Conservation (phyloP, 2,329 filamentous ascomycete genomes). For the Aspergillus pseudotamarii region DNA sequence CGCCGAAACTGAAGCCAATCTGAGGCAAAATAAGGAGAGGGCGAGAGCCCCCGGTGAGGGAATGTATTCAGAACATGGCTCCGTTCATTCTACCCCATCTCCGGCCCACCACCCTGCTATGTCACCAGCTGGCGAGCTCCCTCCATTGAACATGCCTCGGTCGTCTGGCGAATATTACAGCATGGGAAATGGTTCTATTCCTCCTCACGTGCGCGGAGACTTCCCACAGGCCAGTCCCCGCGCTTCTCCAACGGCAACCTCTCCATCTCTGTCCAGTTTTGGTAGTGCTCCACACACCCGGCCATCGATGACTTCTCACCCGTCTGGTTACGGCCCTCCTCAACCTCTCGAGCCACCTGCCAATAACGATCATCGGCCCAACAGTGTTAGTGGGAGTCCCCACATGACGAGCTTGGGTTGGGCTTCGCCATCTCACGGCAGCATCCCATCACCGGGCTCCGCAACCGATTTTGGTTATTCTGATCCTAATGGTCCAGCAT, state of each 20-base stretch:
- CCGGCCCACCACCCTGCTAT: constrained; percentile 80
- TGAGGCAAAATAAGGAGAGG: constrained; percentile 60
- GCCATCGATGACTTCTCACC: constrained; percentile 78
- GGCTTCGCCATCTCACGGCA: constrained; percentile 79
- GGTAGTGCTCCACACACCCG: constrained; percentile 52
- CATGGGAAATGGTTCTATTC: constrained; percentile 76
- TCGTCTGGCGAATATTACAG: constrained; percentile 70
- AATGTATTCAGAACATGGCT: constrained; percentile 48
- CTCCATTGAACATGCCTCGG: constrained; percentile 70
- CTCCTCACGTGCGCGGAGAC: constrained; percentile 77
- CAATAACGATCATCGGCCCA: constrained; percentile 73
- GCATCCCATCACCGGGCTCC: constrained; percentile 70
- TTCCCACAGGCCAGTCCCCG: constrained; percentile 71
- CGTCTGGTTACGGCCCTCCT: constrained; percentile 77
- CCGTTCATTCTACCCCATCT: constrained; percentile 69
- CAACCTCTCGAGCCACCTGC: constrained; percentile 80
- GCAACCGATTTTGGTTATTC: constrained; percentile 80
- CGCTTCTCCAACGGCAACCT: constrained; percentile 63
- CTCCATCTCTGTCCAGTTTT: constrained; percentile 66
- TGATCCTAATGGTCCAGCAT: constrained; percentile 64
- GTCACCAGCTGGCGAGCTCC: constrained; percentile 76
- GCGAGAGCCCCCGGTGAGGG: constrained; percentile 40
- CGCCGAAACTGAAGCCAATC: constrained; percentile 80
- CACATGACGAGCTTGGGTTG: constrained; percentile 82
- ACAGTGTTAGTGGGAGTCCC: constrained; percentile 79